Conservation (phyloP, 768 basidiomycete species). For the Phlegmacium glaucopus region DNA sequence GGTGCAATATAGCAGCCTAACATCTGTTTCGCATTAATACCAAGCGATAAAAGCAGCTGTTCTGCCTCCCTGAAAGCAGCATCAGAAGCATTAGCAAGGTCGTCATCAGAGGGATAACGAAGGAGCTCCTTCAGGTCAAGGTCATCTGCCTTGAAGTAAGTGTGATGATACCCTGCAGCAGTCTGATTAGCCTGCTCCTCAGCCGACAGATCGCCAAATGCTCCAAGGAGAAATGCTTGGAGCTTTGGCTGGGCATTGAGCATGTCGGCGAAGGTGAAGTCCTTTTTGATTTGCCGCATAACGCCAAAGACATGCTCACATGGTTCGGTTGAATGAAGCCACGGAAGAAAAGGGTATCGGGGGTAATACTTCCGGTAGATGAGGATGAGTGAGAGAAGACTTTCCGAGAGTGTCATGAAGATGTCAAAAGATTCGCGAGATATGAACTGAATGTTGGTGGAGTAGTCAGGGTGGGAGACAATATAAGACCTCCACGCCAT, state of each 20-base stretch:
- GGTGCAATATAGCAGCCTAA: slow-evolving; percentile 5
- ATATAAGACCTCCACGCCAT: slow-evolving; percentile 20
- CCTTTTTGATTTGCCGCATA: slow-evolving; percentile 14
- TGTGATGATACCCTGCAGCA: slow-evolving; percentile 19
- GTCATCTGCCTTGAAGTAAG: slow-evolving; percentile 13
- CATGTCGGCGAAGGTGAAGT: slow-evolving; percentile 20
- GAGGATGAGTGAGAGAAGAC: slow-evolving; percentile 17
- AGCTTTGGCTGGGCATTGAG: slow-evolving; percentile 18
- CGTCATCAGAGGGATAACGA: slow-evolving; percentile 12
- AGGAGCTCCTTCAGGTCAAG: slow-evolving; percentile 10
- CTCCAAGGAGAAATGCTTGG: slow-evolving; percentile 9
- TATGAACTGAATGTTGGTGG: slow-evolving; percentile 15
- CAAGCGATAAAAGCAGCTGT: slow-evolving; percentile 10
- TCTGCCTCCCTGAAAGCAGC: slow-evolving; percentile 11
- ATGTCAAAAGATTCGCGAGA: slow-evolving; percentile 20
- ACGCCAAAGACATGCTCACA: slow-evolving; percentile 29
- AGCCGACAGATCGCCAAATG: slow-evolving; percentile 2
- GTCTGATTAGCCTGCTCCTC: slow-evolving; percentile 13
- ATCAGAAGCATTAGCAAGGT: slow-evolving; percentile 8
- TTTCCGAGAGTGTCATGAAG: slow-evolving; percentile 16
- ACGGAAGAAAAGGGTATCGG: slow-evolving; percentile 22
- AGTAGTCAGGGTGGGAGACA: slow-evolving; percentile 13
- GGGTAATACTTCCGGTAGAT: slow-evolving; percentile 12
- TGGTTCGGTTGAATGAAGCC: slow-evolving; percentile 28
- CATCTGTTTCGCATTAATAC: slow-evolving; percentile 11